phyloP scores from a whole-genome alignment of 768 basidiomycete species.

The Lactarius indigo region DNA sequence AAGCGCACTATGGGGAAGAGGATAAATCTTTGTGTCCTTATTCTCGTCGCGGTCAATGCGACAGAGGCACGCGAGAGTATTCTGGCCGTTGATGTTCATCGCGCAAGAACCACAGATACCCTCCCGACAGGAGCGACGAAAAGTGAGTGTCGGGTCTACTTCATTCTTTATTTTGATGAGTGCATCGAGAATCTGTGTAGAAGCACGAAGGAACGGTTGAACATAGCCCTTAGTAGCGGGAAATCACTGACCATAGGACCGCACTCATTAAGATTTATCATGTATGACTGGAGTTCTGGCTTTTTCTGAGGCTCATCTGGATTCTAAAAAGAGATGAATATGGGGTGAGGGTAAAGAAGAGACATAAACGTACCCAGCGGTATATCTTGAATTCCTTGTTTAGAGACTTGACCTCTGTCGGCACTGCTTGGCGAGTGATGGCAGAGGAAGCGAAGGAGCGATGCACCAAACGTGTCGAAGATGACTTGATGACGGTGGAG shows the following conservation, averaged over 20 bases:
- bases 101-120: slow-evolving; percentile 98
- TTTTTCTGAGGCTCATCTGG: slow-evolving; percentile 93
- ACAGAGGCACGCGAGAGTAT: slow-evolving; percentile 97
- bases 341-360: neutral
- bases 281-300: slow-evolving; percentile 87
- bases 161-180: slow-evolving; percentile 99
- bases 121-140: slow-evolving; percentile 89
- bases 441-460: slow-evolving; percentile 33
- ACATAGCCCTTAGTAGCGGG: neutral
- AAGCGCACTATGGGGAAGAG: slow-evolving; percentile 89
- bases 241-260: slow-evolving; percentile 78
- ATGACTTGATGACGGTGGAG: slow-evolving; percentile 8
- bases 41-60: slow-evolving; percentile 74
- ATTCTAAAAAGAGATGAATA: slow-evolving; percentile 48
- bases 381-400: slow-evolving; percentile 98
- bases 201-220: neutral
- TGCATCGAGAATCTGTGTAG: slow-evolving; percentile 72
- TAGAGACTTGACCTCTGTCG: slow-evolving; percentile 62
- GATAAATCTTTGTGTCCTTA: slow-evolving; percentile 90
- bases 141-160: slow-evolving; percentile 93
- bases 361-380: slow-evolving; percentile 74
- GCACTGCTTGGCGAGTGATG: slow-evolving; percentile 39
- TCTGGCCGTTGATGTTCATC: slow-evolving; percentile 98
- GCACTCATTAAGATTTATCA: slow-evolving; percentile 87
- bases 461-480: slow-evolving; percentile 11